Evolutionary conservation across 108 stramenopile genomes (phyloP).

Genomic region (Thalassiosira profunda): DNA sequence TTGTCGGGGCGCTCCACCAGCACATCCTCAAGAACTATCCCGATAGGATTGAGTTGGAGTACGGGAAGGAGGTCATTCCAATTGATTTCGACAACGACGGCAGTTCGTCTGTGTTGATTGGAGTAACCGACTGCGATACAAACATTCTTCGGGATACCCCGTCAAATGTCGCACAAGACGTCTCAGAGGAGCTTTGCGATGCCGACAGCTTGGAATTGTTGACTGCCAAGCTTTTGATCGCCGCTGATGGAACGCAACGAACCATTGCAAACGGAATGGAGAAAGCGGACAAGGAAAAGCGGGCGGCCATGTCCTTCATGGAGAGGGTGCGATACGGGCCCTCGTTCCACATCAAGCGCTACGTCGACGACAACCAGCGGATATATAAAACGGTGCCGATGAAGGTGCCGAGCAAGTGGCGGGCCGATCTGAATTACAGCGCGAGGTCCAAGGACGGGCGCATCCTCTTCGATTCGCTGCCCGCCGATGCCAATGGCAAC

Average conservation of each 20-base stretch:
- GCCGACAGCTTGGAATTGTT: slow-evolving; percentile 12
- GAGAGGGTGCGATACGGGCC: slow-evolving; percentile 41
- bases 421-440: slow-evolving; percentile 84
- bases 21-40: slow-evolving; percentile 58
- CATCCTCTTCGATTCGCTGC: slow-evolving; percentile 85
- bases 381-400: slow-evolving; percentile 91
- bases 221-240: slow-evolving; percentile 61
- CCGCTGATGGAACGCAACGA: slow-evolving; percentile 76
- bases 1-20: slow-evolving; percentile 73
- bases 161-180: slow-evolving; percentile 12
- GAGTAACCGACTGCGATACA: slow-evolving; percentile 15
- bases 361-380: slow-evolving; percentile 73
- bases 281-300: slow-evolving; percentile 48
- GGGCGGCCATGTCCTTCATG: slow-evolving; percentile 48
- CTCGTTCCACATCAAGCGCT: slow-evolving; percentile 65
- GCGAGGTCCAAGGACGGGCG: slow-evolving; percentile 69
- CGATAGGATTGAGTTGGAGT: slow-evolving; percentile 56
- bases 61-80: slow-evolving; percentile 63
- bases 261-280: slow-evolving; percentile 76
- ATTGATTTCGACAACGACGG: slow-evolving; percentile 53
- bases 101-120: slow-evolving; percentile 27
- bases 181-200: slow-evolving; percentile 31
- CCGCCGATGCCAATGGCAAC: slow-evolving; percentile 69
- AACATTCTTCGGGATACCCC: slow-evolving; percentile 7
- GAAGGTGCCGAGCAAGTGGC: slow-evolving; percentile 68